Conservation (phyloP, 1,284 basidiomycete genomes). For the Singerocomus inundabilis region DNA sequence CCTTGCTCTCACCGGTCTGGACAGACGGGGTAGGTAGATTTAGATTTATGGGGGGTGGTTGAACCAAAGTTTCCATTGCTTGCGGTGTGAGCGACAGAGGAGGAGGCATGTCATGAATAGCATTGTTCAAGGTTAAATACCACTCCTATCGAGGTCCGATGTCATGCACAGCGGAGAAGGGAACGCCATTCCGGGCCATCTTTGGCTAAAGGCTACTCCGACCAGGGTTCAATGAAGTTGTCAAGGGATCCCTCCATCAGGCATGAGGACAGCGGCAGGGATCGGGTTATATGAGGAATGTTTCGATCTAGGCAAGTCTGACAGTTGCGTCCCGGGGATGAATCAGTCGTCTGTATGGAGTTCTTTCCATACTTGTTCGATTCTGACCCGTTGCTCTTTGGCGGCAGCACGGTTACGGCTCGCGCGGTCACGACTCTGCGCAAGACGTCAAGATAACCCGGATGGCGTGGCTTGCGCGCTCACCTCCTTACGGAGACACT, state of each 20-base stretch:
- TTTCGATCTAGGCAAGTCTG: not conserved
- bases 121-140: constrained; percentile 5
- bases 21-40: not conserved
- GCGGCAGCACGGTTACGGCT: constrained; percentile 66
- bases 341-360: constrained; percentile 48
- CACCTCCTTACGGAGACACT: constrained; percentile 78
- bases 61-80: not conserved
- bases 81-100: not conserved
- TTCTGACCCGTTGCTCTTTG: constrained; percentile 56
- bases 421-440: constrained; percentile 67
- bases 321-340: not conserved
- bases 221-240: constrained; percentile 1
- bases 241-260: not conserved
- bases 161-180: too few relatives aligned
- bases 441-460: not conserved
- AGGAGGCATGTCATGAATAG: not conserved
- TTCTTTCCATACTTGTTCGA: constrained; percentile 60
- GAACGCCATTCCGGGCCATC: too few relatives aligned
- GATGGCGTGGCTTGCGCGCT: constrained; percentile 12
- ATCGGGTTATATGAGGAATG: not conserved
- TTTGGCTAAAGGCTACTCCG: not conserved
- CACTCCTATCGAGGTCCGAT: not conserved
- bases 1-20: not conserved
- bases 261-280: not conserved
- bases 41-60: not conserved